Percentiles rank a stretch among this genome's conserved stretches.
These are phyloP conservation scores for Paramecium tetraurelia DNA, from an alignment of 73 alveolate genomes.

Conservation along the genomic window DNA sequence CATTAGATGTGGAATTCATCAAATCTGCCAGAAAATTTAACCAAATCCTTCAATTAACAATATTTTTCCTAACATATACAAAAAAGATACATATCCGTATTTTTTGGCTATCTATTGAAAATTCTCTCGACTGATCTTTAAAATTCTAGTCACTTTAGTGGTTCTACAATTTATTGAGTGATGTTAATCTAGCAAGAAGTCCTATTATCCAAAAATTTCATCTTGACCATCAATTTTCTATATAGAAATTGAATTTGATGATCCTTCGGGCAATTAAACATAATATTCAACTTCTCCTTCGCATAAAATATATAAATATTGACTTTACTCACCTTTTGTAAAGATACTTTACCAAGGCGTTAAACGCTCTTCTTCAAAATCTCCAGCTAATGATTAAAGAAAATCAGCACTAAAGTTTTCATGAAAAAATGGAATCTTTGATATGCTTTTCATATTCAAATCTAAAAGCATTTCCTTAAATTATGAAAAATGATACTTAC, in stretches of 20 bases:
- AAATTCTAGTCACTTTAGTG: not conserved
- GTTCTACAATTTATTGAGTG: not conserved
- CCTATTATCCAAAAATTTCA: constrained; percentile 2
- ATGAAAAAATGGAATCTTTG: not conserved
- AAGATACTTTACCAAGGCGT: not conserved
- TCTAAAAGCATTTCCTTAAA: constrained; percentile 25
- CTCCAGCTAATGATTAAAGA: not conserved
- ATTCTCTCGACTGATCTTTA: not conserved
- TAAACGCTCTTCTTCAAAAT: not conserved
- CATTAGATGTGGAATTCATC: not conserved
- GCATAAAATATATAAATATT: not conserved
- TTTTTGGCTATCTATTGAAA: not conserved
- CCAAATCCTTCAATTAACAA: constrained; percentile 6
- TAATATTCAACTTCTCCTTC: constrained; percentile 34
- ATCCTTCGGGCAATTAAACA: not conserved
- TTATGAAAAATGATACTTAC: not conserved
- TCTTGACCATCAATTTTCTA: not conserved
- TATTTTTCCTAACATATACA: not conserved
- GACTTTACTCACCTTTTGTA: not conserved
- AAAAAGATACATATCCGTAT: not conserved
- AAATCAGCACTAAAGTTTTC: not conserved
- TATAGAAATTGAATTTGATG: not conserved
- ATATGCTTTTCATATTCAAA: not conserved
- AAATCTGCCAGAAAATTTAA: not conserved
- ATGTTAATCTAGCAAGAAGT: not conserved